Conservation (phyloP, 2,329 filamentous ascomycete genomes). For the Hypoxylon sp. region DNA sequence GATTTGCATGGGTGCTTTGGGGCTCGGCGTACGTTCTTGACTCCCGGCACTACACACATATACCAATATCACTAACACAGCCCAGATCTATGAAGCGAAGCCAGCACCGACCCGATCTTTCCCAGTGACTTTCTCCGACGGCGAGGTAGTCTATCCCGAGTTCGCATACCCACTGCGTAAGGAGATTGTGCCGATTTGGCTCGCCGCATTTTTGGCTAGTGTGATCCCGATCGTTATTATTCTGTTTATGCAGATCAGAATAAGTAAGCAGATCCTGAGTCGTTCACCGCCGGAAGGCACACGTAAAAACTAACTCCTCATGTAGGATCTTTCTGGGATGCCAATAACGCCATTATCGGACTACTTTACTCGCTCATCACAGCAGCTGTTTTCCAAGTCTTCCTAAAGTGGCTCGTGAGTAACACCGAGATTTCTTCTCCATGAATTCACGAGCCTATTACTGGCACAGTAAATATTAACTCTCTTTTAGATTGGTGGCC, state of each 20-base stretch:
- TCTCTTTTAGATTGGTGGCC: slow-evolving; percentile 69
- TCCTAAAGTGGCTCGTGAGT: slow-evolving; percentile 75
- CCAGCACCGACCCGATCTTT: slow-evolving; percentile 80
- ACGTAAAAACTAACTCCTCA: not conserved
- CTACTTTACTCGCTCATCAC: slow-evolving; percentile 79
- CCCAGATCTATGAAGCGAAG: slow-evolving; percentile 72
- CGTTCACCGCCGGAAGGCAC: not conserved
- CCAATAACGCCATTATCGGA: slow-evolving; percentile 79
- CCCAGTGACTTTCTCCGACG: slow-evolving; percentile 75
- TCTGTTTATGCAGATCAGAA: slow-evolving; percentile 75
- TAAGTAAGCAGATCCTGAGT: slow-evolving; percentile 58
- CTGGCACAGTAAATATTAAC: too few relatives aligned
- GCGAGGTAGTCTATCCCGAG: slow-evolving; percentile 77
- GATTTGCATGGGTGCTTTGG: slow-evolving; percentile 74
- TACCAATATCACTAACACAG: slow-evolving; percentile 2
- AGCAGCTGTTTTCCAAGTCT: slow-evolving; percentile 82
- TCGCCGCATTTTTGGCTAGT: slow-evolving; percentile 75
- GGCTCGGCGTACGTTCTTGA: slow-evolving; percentile 71
- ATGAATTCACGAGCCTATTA: too few relatives aligned
- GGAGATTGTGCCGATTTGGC: slow-evolving; percentile 80
- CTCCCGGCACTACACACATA: not conserved
- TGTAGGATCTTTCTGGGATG: slow-evolving; percentile 72
- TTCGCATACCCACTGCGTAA: slow-evolving; percentile 80
- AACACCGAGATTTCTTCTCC: too few relatives aligned
- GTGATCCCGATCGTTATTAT: slow-evolving; percentile 77